Conservation (phyloP, 768 basidiomycete species). For the Strobilomyces dryophilus region DNA sequence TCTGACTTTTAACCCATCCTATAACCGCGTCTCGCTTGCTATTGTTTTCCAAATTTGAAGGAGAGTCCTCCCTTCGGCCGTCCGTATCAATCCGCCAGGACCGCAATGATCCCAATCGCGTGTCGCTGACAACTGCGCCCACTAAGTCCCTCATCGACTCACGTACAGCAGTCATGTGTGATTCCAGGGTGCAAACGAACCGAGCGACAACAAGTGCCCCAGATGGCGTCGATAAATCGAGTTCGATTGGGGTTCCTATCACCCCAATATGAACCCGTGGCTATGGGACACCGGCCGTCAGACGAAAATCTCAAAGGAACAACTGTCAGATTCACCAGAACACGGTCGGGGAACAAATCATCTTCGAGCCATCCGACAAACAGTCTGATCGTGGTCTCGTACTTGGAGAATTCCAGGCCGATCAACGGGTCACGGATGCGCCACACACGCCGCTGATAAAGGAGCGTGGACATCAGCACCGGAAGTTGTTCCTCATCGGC, state of each 20-base stretch:
- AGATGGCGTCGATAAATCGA: slow-evolving; percentile 6
- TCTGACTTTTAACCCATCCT: background rate
- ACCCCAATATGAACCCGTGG: too few relatives aligned
- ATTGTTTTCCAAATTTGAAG: too few relatives aligned
- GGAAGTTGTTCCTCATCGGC: too few relatives aligned
- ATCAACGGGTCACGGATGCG: too few relatives aligned
- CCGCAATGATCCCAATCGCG: background rate
- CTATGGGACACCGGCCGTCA: too few relatives aligned
- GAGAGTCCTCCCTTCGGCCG: too few relatives aligned
- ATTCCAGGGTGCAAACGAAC: background rate
- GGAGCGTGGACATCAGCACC: too few relatives aligned
- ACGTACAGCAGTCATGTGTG: background rate
- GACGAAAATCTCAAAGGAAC: too few relatives aligned
- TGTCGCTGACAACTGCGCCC: background rate
- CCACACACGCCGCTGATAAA: too few relatives aligned
- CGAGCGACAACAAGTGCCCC: background rate
- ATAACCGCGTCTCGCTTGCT: too few relatives aligned
- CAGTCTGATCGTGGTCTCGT: background rate
- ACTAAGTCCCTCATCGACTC: background rate
- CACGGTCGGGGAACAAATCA: background rate
- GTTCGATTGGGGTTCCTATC: background rate
- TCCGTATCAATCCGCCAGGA: slow-evolving; percentile 10
- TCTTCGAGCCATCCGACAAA: slow-evolving; percentile 6
- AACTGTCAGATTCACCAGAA: too few relatives aligned
- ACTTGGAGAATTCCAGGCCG: slow-evolving; percentile 1